phyloP scores from a whole-genome alignment of 2,329 filamentous ascomycete genomes.

The Leptographium wingfieldii region DNA sequence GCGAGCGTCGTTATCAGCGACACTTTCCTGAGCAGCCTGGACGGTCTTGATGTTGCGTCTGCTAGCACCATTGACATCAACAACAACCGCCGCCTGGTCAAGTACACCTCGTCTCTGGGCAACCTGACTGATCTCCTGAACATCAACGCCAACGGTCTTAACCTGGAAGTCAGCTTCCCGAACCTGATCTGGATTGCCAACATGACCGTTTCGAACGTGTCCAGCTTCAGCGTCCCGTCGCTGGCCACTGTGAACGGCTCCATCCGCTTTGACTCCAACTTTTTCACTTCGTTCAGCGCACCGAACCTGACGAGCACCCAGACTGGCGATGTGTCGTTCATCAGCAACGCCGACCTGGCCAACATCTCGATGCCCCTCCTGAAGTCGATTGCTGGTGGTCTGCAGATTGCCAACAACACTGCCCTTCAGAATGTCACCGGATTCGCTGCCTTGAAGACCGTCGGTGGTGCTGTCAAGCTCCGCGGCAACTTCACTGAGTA shows the following conservation, averaged over 20 bases:
- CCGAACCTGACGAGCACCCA: conserved; percentile 60
- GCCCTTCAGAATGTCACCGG: conserved; percentile 50
- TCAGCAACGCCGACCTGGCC: conserved; percentile 46
- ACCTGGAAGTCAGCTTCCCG: conserved; percentile 59
- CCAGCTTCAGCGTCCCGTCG: conserved; percentile 58
- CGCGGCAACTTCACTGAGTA: conserved; percentile 75
- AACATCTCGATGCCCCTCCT: conserved; percentile 70
- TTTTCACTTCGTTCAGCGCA: conserved; percentile 45
- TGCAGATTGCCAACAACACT: conserved; percentile 87
- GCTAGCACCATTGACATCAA: conserved; percentile 66
- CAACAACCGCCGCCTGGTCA: conserved; percentile 75
- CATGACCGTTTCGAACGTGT: conserved; percentile 73
- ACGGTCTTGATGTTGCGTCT: conserved; percentile 68
- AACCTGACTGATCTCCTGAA: conserved; percentile 60
- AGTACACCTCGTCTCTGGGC: conserved; percentile 63
- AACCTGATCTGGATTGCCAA: conserved; percentile 68
- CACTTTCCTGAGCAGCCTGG: conserved; percentile 66
- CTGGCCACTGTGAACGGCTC: conserved; percentile 64
- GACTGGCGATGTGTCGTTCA: conserved; percentile 46
- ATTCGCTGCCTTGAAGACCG: conserved; percentile 54
- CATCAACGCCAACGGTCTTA: conserved; percentile 68
- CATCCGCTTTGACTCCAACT: conserved; percentile 74
- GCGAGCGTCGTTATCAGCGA: conserved; percentile 65
- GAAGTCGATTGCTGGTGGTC: conserved; percentile 58
- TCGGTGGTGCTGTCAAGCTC: conserved; percentile 73